A percentile compares a stretch with the other conserved stretches of the same genome.
Evolutionary conservation across 169 alveolate species (phyloP).

Genomic region (Cyclospora cayetanensis): DNA sequence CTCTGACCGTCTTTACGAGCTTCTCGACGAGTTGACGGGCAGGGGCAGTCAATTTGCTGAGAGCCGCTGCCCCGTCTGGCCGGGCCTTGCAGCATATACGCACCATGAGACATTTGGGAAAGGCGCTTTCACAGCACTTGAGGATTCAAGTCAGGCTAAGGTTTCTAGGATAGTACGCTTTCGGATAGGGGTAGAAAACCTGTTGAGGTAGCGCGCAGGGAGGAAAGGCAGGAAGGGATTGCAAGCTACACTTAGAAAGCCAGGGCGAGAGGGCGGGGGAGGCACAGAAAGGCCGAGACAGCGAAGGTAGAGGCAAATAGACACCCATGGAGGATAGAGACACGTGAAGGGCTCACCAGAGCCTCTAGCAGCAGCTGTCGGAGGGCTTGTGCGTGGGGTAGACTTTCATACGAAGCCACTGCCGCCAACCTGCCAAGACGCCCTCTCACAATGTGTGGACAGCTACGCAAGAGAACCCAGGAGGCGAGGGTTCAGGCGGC

Average conservation of each 20-base stretch:
- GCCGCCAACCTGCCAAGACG: constrained; percentile 18
- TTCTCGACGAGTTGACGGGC: neutral
- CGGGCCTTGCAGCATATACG: too few species aligned
- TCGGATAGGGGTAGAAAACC: too few species aligned
- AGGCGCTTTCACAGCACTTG: too few species aligned
- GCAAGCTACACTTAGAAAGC: neutral
- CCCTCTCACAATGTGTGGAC: too few species aligned
- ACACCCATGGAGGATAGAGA: neutral
- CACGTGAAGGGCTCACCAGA: neutral
- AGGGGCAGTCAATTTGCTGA: neutral
- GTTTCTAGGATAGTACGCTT: too few species aligned
- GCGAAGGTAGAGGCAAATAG: neutral
- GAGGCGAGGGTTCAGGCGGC: too few species aligned
- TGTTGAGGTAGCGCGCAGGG: too few species aligned
- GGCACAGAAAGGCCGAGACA: neutral
- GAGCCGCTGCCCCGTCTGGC: neutral
- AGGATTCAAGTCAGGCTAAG: too few species aligned
- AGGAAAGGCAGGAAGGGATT: too few species aligned
- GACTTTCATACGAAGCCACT: neutral
- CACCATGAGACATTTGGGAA: too few species aligned
- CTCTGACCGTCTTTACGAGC: too few species aligned
- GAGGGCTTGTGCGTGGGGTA: neutral
- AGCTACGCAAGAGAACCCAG: too few species aligned
- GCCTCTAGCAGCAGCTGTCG: neutral
- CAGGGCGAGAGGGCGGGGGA: neutral